phyloP scores from a whole-genome alignment of 331 rosid genomes.

The Rhamnella rubrinervis region DNA sequence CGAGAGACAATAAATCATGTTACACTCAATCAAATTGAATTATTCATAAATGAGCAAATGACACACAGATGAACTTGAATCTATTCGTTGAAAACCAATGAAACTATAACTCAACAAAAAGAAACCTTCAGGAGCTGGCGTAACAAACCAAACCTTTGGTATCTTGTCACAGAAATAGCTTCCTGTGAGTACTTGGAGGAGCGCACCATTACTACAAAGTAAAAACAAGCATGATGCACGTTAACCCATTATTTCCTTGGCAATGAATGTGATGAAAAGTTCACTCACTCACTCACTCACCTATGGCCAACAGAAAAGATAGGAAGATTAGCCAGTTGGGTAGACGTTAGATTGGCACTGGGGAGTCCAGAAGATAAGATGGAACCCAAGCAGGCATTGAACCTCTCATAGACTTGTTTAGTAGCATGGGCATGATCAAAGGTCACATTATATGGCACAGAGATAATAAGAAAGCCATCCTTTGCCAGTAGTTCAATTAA shows the following conservation, averaged over 20 bases:
- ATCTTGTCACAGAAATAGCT: constrained; percentile 74
- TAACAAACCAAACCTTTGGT: constrained; percentile 70
- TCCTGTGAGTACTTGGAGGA: constrained; percentile 80
- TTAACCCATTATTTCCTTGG: constrained; percentile 12
- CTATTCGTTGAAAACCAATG: background rate
- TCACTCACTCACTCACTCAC: constrained; percentile 20
- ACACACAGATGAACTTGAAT: background rate
- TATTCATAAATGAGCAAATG: background rate
- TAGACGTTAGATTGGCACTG: constrained; percentile 52
- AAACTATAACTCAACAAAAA: background rate
- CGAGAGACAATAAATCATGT: constrained; percentile 44
- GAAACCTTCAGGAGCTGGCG: background rate
- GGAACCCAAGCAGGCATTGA: constrained; percentile 64
- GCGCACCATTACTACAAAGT: constrained; percentile 79
- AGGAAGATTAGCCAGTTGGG: constrained; percentile 66
- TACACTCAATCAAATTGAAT: constrained; percentile 31
- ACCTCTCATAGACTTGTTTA: constrained; percentile 73
- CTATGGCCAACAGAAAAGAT: constrained; percentile 89
- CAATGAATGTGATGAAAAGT: background rate
- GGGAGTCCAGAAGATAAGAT: constrained; percentile 69
- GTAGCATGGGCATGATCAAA: constrained; percentile 80
- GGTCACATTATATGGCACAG: constrained; percentile 88
- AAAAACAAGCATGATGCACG: constrained; percentile 19
- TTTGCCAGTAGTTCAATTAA: constrained; percentile 65
- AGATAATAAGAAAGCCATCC: constrained; percentile 72